Evolutionary conservation across 75 land plant genomes (phyloP).

Genomic region (Sequoia sempervirens): DNA sequence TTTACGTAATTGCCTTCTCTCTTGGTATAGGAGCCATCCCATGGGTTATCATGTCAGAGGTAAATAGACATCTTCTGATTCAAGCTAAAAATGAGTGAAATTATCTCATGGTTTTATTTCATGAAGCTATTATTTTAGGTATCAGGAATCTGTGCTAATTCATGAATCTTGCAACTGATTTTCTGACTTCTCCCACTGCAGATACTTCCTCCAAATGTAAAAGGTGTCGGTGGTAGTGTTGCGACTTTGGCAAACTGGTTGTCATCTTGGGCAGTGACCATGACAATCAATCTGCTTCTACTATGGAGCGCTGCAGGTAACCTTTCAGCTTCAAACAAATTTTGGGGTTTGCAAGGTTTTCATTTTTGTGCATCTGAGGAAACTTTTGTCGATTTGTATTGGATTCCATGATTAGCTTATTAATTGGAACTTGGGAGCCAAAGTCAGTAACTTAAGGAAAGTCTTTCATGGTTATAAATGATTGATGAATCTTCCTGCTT

Average conservation of each 20-base stretch:
- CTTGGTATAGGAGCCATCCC: constrained; percentile 91
- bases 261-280: constrained; percentile 46
- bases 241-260: constrained; percentile 85
- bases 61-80: constrained; percentile 13
- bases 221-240: constrained; percentile 78
- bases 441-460: background rate
- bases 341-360: background rate
- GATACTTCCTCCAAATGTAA: constrained; percentile 76
- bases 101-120: background rate
- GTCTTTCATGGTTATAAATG: background rate
- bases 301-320: constrained; percentile 70
- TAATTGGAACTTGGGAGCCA: background rate
- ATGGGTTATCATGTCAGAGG: constrained; percentile 98
- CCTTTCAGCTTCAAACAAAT: background rate
- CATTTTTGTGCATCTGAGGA: background rate
- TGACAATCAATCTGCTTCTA: constrained; percentile 67
- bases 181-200: constrained; percentile 18
- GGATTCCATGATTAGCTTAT: background rate
- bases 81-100: background rate
- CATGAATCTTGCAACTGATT: background rate
- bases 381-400: background rate
- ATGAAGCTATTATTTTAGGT: background rate
- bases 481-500: background rate
- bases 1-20: constrained; percentile 63
- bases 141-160: background rate